phyloP scores from a whole-genome alignment of 1,139 yeast species.

The Protomyces lactucae-debilis region DNA sequence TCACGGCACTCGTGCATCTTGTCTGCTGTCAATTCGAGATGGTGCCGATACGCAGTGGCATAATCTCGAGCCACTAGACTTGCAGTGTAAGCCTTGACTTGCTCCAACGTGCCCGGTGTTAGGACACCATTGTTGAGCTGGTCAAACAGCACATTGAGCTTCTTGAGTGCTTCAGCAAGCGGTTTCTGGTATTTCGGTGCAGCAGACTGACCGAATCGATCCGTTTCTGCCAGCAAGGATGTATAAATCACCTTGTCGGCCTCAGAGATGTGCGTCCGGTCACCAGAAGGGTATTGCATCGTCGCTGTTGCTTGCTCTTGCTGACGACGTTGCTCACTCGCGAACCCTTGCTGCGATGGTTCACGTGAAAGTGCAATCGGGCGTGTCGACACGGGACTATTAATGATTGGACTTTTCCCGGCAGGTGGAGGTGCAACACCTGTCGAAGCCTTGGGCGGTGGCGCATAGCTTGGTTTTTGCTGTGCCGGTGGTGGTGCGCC shows the following conservation, averaged over 20 bases:
- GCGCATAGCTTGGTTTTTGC: slow-evolving; percentile 24
- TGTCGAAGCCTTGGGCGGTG: slow-evolving; percentile 10
- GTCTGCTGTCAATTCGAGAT: slow-evolving; percentile 57
- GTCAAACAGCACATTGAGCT: slow-evolving; percentile 70
- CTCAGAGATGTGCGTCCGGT: slow-evolving; percentile 60
- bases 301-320: slow-evolving; percentile 36
- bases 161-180: slow-evolving; percentile 72
- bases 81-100: slow-evolving; percentile 44
- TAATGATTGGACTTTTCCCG: slow-evolving; percentile 23
- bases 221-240: slow-evolving; percentile 43
- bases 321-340: slow-evolving; percentile 23
- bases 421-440: slow-evolving; percentile 39
- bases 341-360: slow-evolving; percentile 30
- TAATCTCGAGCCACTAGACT: slow-evolving; percentile 55
- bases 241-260: slow-evolving; percentile 55
- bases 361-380: slow-evolving; percentile 37
- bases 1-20: slow-evolving; percentile 74
- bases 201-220: slow-evolving; percentile 47
- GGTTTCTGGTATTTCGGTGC: slow-evolving; percentile 75
- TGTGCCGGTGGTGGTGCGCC: background rate
- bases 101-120: slow-evolving; percentile 49
- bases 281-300: slow-evolving; percentile 58
- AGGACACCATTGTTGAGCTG: slow-evolving; percentile 73
- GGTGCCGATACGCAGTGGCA: slow-evolving; percentile 51
- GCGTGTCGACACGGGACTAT: slow-evolving; percentile 37